Conservation (phyloP, 2,329 filamentous ascomycete species). For the Ophiostoma himal-ulmi region DNA sequence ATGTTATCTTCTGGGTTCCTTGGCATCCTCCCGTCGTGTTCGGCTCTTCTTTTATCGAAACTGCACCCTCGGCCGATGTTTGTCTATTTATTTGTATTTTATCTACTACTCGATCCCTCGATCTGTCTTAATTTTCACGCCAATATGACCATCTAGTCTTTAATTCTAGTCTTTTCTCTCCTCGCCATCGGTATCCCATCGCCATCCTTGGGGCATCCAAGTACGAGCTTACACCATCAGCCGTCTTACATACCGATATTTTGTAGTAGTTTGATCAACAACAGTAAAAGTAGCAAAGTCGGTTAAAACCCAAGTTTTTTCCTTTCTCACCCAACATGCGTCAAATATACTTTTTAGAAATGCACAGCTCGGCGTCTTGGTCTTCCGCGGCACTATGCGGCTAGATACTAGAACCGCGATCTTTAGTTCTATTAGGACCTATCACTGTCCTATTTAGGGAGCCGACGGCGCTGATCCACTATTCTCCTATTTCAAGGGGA, state of each 20-base stretch:
- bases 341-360: too few relatives aligned
- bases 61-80: not conserved
- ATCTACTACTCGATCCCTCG: not conserved
- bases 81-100: too few relatives aligned
- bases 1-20: not conserved
- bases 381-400: not conserved
- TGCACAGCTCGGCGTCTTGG: too few relatives aligned
- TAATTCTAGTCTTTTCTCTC: not conserved
- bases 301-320: too few relatives aligned
- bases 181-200: not conserved
- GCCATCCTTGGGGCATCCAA: not conserved
- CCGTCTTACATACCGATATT: not conserved
- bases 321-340: too few relatives aligned
- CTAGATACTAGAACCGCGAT: not conserved
- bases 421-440: not conserved
- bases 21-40: not conserved
- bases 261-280: not conserved
- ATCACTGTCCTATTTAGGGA: not conserved
- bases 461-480: not conserved
- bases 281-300: not conserved
- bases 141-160: too few relatives aligned
- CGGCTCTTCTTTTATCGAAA: not conserved
- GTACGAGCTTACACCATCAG: conserved; percentile 1
- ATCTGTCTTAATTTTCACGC: not conserved
- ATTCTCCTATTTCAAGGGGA: conserved; percentile 6